phyloP scores from a whole-genome alignment of 2,329 filamentous ascomycete species.

The Fusarium sp. region DNA sequence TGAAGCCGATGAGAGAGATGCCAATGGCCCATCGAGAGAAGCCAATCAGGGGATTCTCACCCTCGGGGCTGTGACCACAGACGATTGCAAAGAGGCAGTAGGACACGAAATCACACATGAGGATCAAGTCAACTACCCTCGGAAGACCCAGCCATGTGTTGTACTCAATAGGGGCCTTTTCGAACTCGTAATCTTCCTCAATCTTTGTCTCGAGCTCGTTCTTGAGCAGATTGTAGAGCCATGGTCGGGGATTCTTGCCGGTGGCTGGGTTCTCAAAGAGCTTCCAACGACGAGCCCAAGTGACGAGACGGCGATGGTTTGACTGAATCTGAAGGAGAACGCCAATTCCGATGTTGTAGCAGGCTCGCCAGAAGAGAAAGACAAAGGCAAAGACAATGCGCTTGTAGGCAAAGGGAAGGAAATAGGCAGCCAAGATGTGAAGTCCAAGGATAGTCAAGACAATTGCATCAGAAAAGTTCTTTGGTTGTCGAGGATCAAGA shows the following conservation, averaged over 20 bases:
- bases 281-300: constrained; percentile 86
- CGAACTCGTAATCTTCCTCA: constrained; percentile 91
- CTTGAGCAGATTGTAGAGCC: constrained; percentile 86
- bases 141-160: constrained; percentile 98
- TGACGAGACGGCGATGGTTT: constrained; percentile 84
- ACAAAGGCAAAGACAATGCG: constrained; percentile 83
- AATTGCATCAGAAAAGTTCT: constrained; percentile 87
- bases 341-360: constrained; percentile 95
- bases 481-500: constrained; percentile 92
- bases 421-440: constrained; percentile 80
- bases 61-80: constrained; percentile 80
- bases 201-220: constrained; percentile 95
- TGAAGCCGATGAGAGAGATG: constrained; percentile 86
- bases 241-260: constrained; percentile 85
- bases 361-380: constrained; percentile 92
- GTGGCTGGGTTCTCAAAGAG: constrained; percentile 87
- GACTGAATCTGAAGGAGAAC: constrained; percentile 91
- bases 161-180: constrained; percentile 94
- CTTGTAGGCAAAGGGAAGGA: constrained; percentile 76
- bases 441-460: constrained; percentile 83
- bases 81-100: constrained; percentile 96
- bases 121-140: constrained; percentile 95
- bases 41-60: constrained; percentile 78
- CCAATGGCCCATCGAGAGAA: constrained; percentile 83
- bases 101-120: constrained; percentile 98